Evolutionary conservation across 345 rosid species (phyloP).

Genomic region (Crucihimalaya himalaica): DNA sequence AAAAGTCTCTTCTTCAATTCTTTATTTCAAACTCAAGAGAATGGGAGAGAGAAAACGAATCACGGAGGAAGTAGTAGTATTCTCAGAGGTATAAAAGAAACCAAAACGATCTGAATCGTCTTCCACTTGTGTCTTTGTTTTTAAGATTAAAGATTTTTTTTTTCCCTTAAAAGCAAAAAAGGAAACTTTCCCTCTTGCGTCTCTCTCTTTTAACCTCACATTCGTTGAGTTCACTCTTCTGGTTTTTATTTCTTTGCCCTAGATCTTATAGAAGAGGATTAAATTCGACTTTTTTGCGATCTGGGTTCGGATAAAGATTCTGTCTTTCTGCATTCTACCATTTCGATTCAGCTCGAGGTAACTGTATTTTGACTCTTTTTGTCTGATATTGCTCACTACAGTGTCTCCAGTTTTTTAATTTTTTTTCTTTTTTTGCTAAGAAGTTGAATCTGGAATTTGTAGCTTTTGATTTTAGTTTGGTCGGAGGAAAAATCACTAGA

Average conservation of each 20-base stretch:
- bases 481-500: background rate
- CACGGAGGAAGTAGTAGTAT: background rate
- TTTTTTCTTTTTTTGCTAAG: background rate
- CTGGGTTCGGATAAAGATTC: conserved; percentile 32
- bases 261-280: conserved; percentile 34
- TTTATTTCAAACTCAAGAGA: conserved; percentile 15
- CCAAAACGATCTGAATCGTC: conserved; percentile 9
- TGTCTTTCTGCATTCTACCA: conserved; percentile 30
- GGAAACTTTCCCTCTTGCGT: background rate
- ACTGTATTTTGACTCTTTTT: conserved; percentile 9
- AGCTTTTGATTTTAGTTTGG: conserved; percentile 27
- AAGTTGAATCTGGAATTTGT: conserved; percentile 25
- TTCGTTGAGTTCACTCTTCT: conserved; percentile 32
- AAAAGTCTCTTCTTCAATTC: conserved; percentile 13
- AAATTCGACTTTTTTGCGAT: conserved; percentile 22
- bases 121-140: conserved; percentile 10
- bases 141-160: background rate
- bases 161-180: background rate
- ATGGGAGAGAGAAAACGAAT: background rate
- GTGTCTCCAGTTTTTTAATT: background rate
- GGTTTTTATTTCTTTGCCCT: conserved; percentile 12
- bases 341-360: conserved; percentile 29
- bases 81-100: conserved; percentile 23
- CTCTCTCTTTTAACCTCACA: conserved; percentile 20
- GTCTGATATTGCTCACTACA: background rate